Evolutionary conservation across 257 asterid genomes (phyloP), one percentile per base, ranked within the genome.

Genomic region (Coffea eugenioides): DNA sequence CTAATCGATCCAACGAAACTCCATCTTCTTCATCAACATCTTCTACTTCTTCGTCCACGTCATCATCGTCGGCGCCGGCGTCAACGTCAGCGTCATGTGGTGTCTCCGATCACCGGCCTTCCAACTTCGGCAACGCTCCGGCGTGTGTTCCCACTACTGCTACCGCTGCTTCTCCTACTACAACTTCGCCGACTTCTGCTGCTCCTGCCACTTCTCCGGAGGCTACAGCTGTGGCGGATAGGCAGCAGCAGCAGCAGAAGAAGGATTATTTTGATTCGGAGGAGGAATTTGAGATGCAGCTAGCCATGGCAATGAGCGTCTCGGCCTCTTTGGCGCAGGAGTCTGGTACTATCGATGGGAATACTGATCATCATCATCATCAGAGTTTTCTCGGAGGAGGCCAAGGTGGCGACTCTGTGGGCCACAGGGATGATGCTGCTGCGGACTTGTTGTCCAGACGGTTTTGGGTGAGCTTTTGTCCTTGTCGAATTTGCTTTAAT

Each of bases 271-370:
- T 83, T 83, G 80, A 95, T 51, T 96, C 98, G 72, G 98, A 94
- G 80, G 99, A 96, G 91, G 99, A 96, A 84, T 94, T 91, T 70
- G 95, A 91, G 88, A 94, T 94, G 78, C 98, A 96, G 79, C 84
- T 96, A 76, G 99, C 99, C 82, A 84, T 96, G 83, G 99, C 98
- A 23, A 83, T 96, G 75, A 96, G 99, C 88, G 99, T 83, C 27
- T 95, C 99, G 16, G 80, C 84, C 1, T 92, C 97, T 6, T 91
- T 97, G 23, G 90, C 88, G 51, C 88, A 85, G 84, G 94, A 84
- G 46, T 71, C 92, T 34, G 73, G 79, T 67, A 21, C 41, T 41
- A 62, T 82, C 77, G 92, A 89, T 85, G 88, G 73, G 72, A 86
- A 85, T 76, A 51, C 74, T 39, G 84, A 31, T 31, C 34, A 81